Evolutionary conservation across 495 filamentous ascomycete genomes (phyloP), one percentile per base, ranked within the genome.

Genomic region (Ramalina peruviana): DNA sequence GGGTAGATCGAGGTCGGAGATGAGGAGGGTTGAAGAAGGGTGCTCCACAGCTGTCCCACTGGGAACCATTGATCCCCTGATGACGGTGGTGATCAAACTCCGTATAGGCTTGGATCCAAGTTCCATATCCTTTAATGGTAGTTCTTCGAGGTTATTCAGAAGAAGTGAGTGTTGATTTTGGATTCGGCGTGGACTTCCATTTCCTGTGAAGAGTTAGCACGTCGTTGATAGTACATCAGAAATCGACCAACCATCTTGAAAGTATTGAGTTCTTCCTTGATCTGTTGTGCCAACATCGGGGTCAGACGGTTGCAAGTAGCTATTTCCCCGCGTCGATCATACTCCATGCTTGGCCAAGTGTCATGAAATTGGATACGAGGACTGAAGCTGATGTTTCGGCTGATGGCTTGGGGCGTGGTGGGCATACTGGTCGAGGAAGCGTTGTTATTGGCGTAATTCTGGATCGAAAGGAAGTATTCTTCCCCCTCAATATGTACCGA

Each of bases 141-240:
- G 2, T 33, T 33, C 7, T 33, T 11, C 23, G 4, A 25, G 23
- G 30, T 48, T 10, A 37, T 16, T 68, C 62, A 99, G 72, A 99
- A 95, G 77, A 97, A 99, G 76, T 99, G 92, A 58, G 92, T 99
- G 74, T 97, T 94, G 57, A 95, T 85, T 68, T 97, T 97, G 49
- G 93, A 97, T 64, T 83, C 84, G 69, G 95, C 88, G 63, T 99
- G 92, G 62, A 99, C 92, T 72, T 97, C 92, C 92, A 99, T 99
- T 69, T 99, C 92, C 93, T 98, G 54, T 21, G 19, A n/a, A 30
- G 13, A 6, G 45, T 60, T 60, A 62, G 58, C 48, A 55, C 16
- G 6, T 6, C 15, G 11, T 13, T 19, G 7, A 74, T 56, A 74
- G 63, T 55, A 50, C 30, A 19, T 44, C 4, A 13, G n/a, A 9